These are phyloP conservation scores for Chrysochromulina tobinii DNA, from an alignment of 78 protist species.

Conservation along the genomic window DNA sequence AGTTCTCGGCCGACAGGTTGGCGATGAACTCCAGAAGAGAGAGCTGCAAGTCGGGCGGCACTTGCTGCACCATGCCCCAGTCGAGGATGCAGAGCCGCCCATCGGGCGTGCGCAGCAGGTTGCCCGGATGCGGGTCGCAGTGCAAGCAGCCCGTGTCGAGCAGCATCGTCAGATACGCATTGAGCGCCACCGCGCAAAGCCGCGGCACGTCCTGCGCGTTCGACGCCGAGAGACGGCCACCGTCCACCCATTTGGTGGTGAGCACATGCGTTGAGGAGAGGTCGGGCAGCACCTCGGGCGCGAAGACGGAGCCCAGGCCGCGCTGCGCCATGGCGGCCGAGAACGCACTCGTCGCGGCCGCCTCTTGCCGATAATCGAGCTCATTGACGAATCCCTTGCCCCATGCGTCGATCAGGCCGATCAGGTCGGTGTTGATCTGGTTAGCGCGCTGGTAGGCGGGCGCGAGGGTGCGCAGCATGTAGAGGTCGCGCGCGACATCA, in stretches of 20 bases:
- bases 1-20: neutral
- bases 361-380: conserved; percentile 25
- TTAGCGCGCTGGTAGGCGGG: neutral
- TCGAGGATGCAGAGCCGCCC: conserved; percentile 53
- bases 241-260: conserved; percentile 22
- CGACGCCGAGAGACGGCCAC: neutral
- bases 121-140: conserved; percentile 59
- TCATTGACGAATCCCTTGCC: conserved; percentile 33
- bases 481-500: conserved; percentile 19
- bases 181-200: conserved; percentile 38
- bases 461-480: neutral
- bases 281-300: neutral
- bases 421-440: neutral
- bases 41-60: neutral
- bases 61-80: conserved; percentile 11
- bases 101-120: conserved; percentile 39
- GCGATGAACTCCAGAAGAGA: conserved; percentile 20
- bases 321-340: neutral
- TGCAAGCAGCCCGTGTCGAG: conserved; percentile 37
- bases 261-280: conserved; percentile 5
- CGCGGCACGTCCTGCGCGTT: neutral
- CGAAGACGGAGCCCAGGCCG: neutral
- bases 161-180: conserved; percentile 44
- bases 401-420: conserved; percentile 40
- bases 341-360: neutral